Evolutionary conservation across 495 filamentous ascomycete species (phyloP), one percentile per base, ranked within the genome.

Genomic region (Durotheca rogersii): DNA sequence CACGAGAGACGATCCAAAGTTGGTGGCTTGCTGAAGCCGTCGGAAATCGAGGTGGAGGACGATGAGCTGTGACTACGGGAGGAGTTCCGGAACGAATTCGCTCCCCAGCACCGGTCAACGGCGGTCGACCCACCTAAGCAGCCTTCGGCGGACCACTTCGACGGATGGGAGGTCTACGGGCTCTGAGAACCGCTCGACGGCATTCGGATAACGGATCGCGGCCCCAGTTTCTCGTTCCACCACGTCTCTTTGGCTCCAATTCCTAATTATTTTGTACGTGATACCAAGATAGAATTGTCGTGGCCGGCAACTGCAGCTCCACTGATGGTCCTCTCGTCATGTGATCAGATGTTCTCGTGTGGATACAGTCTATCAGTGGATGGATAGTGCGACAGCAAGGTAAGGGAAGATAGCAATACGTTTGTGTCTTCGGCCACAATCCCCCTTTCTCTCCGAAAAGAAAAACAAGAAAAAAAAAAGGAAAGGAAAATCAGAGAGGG

Each of bases 1-100:
- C 79, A 88, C 55, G 88, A 92, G 67, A 82, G 89, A 44, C 82
- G 86, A n/a, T 84, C 90, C 71, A 95, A 90, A 70, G 89, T 96
- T 31, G 88, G 91, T 47, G 91, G 91, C 20, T 71, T 96, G 56
- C 73, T 96, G 54, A 96, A 96, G 73, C 91, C 91, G 37, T 89
- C 88, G 15, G 91, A 96, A 61, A 82, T 96, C 62, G 64, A 67
- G 19, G 56, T 37, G 40, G 90, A 95, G 41, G 91, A 96, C 58
- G 91, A 96, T 63, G 91, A 96, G 69, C 76, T 96, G 68, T 96
- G 89, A 95, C 86, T 90, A 33, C 73, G 79, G 3, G 66, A 81
- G 59, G 85, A 88, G 62, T 63, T 88, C 14, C 75, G 83, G 54
- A 75, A 72, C 20, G 84, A 88, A 70, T 78, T 70, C 63, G 61